phyloP scores from a whole-genome alignment of 2,329 filamentous ascomycete species.

The Neonectria punicea region DNA sequence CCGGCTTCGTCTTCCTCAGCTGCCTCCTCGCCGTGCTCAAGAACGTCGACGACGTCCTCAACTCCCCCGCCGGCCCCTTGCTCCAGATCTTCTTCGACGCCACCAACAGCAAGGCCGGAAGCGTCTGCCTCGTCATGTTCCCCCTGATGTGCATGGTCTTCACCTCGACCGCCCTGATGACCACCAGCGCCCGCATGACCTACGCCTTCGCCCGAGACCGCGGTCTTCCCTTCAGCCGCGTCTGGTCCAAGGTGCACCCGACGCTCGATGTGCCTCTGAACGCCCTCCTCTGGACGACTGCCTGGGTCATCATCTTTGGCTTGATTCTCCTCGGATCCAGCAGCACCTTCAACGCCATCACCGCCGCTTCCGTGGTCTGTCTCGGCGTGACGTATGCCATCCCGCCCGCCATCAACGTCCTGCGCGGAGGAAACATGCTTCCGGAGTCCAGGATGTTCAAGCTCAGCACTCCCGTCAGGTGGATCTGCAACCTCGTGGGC shows the following conservation, averaged over 20 bases:
- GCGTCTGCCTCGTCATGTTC: slow-evolving; percentile 73
- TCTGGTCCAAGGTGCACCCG: slow-evolving; percentile 71
- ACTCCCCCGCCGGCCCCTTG: slow-evolving; percentile 66
- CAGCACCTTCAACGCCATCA: slow-evolving; percentile 77
- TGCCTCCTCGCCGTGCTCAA: slow-evolving; percentile 72
- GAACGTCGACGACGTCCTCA: slow-evolving; percentile 67
- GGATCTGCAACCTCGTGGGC: slow-evolving; percentile 57
- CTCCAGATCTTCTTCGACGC: slow-evolving; percentile 73
- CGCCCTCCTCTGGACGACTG: slow-evolving; percentile 69
- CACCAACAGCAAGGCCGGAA: slow-evolving; percentile 69
- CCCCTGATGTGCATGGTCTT: slow-evolving; percentile 74
- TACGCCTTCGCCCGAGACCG: slow-evolving; percentile 74
- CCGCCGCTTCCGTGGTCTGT: slow-evolving; percentile 77
- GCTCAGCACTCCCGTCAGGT: slow-evolving; percentile 49
- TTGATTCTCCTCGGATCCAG: slow-evolving; percentile 75
- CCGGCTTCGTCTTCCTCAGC: slow-evolving; percentile 69
- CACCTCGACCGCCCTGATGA: slow-evolving; percentile 72
- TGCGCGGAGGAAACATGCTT: slow-evolving; percentile 73
- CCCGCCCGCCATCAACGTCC: slow-evolving; percentile 74
- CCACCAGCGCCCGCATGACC: slow-evolving; percentile 72
- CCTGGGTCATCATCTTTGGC: slow-evolving; percentile 74
- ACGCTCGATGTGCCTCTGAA: slow-evolving; percentile 74
- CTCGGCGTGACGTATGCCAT: slow-evolving; percentile 81
- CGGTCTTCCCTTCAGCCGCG: slow-evolving; percentile 70
- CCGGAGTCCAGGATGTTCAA: slow-evolving; percentile 59